These are phyloP conservation scores for Chenopodium berlandieri DNA, from an alignment of 148 eudicot species.

Conservation along the genomic window DNA sequence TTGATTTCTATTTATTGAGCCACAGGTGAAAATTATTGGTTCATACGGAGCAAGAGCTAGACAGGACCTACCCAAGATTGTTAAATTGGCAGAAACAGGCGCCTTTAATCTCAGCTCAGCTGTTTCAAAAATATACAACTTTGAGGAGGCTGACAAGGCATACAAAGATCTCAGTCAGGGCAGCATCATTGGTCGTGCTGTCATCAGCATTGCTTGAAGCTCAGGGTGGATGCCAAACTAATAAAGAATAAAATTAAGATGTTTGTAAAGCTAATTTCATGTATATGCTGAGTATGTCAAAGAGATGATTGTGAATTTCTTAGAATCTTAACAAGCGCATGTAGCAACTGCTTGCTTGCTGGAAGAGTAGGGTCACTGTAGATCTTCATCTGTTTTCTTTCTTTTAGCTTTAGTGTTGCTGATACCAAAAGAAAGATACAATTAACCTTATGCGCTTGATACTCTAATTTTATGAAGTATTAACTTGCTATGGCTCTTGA, in stretches of 20 bases:
- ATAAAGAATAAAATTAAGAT: background rate
- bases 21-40: slow-evolving; percentile 88
- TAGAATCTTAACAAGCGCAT: no score
- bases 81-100: slow-evolving; percentile 84
- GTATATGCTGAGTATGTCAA: slow-evolving; percentile 8
- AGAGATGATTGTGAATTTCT: background rate
- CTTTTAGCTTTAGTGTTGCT: no score
- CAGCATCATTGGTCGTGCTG: slow-evolving; percentile 82
- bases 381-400: no score
- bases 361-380: no score
- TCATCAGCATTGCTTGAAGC: slow-evolving; percentile 54
- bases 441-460: background rate
- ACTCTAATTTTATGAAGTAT: background rate
- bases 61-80: slow-evolving; percentile 92
- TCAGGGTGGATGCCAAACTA: background rate
- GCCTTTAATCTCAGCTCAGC: slow-evolving; percentile 73
- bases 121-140: slow-evolving; percentile 74
- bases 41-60: slow-evolving; percentile 97
- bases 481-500: background rate
- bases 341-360: no score
- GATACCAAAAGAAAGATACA: no score
- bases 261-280: background rate
- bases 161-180: slow-evolving; percentile 81
- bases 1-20: background rate
- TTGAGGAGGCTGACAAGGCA: slow-evolving; percentile 74